These are phyloP conservation scores for Neofusicoccum sp. DNA, from an alignment of 2,329 filamentous ascomycete genomes.

Conservation along the genomic window DNA sequence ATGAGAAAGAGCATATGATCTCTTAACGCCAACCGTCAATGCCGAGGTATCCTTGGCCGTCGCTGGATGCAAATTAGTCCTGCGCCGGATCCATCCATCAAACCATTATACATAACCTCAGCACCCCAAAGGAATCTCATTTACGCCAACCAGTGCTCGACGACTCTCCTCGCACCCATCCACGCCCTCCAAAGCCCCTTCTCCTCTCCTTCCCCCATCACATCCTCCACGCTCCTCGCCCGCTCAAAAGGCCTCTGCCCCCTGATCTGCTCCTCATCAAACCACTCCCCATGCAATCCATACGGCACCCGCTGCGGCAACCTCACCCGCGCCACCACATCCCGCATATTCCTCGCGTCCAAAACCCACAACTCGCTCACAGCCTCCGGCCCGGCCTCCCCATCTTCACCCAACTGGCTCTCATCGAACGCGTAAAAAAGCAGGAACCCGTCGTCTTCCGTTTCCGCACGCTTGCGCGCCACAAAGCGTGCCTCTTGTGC, in stretches of 20 bases:
- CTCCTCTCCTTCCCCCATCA: conserved; percentile 23
- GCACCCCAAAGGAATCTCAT: too few species aligned
- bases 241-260: conserved; percentile 45
- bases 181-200: conserved; percentile 21
- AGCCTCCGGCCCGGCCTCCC: conserved; percentile 41
- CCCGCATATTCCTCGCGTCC: conserved; percentile 61
- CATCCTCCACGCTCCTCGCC: conserved; percentile 28
- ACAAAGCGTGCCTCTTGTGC: conserved; percentile 69
- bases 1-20: neutral
- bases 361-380: conserved; percentile 67
- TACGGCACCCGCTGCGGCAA: conserved; percentile 69
- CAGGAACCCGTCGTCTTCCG: conserved; percentile 66
- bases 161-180: conserved; percentile 28
- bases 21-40: neutral
- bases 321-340: conserved; percentile 57
- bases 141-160: conserved; percentile 25
- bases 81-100: too few species aligned
- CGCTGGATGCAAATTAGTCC: too few species aligned
- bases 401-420: conserved; percentile 55
- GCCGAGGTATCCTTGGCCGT: neutral
- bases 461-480: conserved; percentile 38
- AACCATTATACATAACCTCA: too few species aligned
- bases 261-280: conserved; percentile 52
- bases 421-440: conserved; percentile 71
- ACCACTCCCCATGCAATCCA: conserved; percentile 65